Evolutionary conservation across 192 early-diverging fungal genomes (phyloP), one percentile per base, ranked within the genome.

Genomic region (Coemansia sp.): DNA sequence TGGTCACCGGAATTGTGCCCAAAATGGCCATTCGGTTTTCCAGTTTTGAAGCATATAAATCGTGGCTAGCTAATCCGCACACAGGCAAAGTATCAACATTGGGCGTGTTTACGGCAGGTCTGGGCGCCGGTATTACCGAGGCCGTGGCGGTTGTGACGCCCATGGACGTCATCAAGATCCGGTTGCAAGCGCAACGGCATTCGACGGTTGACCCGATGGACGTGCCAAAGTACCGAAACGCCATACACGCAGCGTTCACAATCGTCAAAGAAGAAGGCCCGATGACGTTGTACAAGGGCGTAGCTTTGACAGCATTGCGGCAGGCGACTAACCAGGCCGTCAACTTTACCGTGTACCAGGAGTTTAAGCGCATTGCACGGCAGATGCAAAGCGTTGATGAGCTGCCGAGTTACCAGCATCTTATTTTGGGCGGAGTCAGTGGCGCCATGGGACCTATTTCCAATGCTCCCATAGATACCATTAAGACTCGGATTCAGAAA

Each of bases 1-100:
- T 98, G 2, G 89, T 94, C 11, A 85, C 93, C 4, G 95, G 96
- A 37, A 98, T 98, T 65, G 93, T 98, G 14, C 96, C 96, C 68
- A 98, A 98, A 85, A 97, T 97, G 94, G 96, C 95, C 21, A 98
- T 98, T 70, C 90, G 96, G 49, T 98, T 98, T 83, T 92, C 90
- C 5, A 93, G 91, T 52, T 97, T 98, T 68, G 94, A 98, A 77
- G 83, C 86, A 47, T 98, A 95, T 85, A 97, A 98, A 83, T 81
- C 84, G 8, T 78, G 83, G 65, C 67, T 97, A 62, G 88, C 90
- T 8, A 77, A 88, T 72, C 70, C 84, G 15, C 72, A 69, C 0
- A 85, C 85, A 12, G 90, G 90, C 40, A 74, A 83, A n/a, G 85
- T 89, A 10, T 82, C 78, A 66, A 89, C 91, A 36, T 62, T 57